phyloP scores from a whole-genome alignment of 805 yeast genomes.

The Sugiyamaella mastotermitis region DNA sequence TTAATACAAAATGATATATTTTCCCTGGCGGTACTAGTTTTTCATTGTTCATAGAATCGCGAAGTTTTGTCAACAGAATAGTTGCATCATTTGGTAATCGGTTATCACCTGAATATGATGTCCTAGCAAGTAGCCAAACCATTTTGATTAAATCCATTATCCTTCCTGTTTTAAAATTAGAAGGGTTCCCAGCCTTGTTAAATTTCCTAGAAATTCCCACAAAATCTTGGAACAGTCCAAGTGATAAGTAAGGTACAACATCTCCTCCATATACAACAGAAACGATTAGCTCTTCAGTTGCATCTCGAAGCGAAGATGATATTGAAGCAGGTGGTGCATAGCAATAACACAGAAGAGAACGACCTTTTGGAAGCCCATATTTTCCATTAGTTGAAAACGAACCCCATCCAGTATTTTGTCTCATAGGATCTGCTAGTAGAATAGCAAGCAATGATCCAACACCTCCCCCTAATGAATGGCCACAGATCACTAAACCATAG shows the following conservation, averaged over 20 bases:
- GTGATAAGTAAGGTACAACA: conserved; percentile 30
- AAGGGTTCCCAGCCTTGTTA: no score
- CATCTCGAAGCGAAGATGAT: conserved; percentile 21
- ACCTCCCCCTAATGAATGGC: conserved; percentile 33
- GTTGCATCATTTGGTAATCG: no score
- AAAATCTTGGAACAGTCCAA: conserved; percentile 28
- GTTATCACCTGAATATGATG: no score
- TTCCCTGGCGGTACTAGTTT: conserved; percentile 32
- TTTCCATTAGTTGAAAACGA: conserved; percentile 21
- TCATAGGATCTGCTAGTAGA: conserved; percentile 20
- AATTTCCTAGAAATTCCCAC: conserved; percentile 30
- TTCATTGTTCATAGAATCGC: conserved; percentile 27
- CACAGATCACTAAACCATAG: conserved; percentile 30
- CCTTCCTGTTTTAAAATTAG: no score
- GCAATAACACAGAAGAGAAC: conserved; percentile 27
- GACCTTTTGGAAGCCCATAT: conserved; percentile 24
- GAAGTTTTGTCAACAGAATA: no score
- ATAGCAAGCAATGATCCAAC: conserved; percentile 29
- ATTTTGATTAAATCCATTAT: no score
- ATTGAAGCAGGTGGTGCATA: conserved; percentile 32
- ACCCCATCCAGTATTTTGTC: conserved; percentile 1
- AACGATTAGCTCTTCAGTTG: conserved; percentile 24
- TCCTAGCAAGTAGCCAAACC: no score
- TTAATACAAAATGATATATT: conserved; percentile 28
- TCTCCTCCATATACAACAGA: conserved; percentile 30